Percentiles rank a stretch among this genome's conserved stretches.
phyloP scores from a whole-genome alignment of 805 yeast species.

The Jamesozyma jinghongensis region DNA sequence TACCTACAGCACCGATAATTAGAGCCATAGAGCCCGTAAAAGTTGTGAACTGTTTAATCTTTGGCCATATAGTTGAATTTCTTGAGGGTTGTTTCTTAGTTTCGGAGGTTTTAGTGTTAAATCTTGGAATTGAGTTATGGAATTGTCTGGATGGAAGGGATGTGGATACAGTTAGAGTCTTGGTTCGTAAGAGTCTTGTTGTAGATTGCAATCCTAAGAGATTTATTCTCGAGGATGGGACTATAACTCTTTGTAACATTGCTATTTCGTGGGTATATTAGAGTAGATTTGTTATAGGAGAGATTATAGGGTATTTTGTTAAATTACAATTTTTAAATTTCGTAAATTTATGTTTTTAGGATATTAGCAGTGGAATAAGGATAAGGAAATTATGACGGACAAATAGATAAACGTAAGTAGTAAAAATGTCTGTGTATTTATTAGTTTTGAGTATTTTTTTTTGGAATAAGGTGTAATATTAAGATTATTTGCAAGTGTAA shows the following conservation, averaged over 20 bases:
- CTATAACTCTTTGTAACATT: too few species aligned
- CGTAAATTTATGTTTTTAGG: not conserved
- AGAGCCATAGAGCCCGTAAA: slow-evolving; percentile 52
- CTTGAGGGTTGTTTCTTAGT: not conserved
- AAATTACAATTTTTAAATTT: too few species aligned
- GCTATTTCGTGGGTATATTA: too few species aligned
- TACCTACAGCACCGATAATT: slow-evolving; percentile 60
- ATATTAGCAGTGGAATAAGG: not conserved
- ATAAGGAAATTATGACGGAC: too few species aligned
- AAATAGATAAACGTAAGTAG: too few species aligned
- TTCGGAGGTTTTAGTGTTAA: not conserved
- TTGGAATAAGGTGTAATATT: too few species aligned
- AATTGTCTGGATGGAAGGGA: not conserved
- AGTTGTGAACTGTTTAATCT: slow-evolving; percentile 47
- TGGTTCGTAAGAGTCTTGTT: not conserved
- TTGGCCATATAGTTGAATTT: slow-evolving; percentile 31
- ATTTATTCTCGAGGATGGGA: too few species aligned
- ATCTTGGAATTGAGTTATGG: not conserved
- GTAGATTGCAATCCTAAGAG: not conserved
- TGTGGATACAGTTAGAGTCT: too few species aligned
- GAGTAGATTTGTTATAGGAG: not conserved
- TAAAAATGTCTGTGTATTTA: too few species aligned
- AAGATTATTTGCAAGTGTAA: too few species aligned
- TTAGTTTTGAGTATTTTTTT: too few species aligned
- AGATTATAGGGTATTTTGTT: too few species aligned